Conservation (phyloP, 352 stramenopile genomes). For the Globisporangium orthogonon region DNA sequence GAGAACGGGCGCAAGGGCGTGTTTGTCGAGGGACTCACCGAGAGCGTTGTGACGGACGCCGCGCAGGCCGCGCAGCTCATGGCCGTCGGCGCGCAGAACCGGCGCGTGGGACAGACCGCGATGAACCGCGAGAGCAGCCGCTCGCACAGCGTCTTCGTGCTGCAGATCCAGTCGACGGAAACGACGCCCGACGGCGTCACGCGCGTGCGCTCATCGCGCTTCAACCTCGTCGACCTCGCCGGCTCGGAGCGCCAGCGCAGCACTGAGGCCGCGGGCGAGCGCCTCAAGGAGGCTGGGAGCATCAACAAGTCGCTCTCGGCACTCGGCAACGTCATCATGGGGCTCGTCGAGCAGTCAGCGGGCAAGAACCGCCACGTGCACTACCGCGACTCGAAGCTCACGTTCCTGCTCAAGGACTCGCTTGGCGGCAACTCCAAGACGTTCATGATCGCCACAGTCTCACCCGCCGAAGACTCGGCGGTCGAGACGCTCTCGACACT, state of each 20-base stretch:
- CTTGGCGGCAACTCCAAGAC: constrained; percentile 84
- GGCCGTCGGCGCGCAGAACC: constrained; percentile 65
- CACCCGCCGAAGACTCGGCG: constrained; percentile 78
- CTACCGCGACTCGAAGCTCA: constrained; percentile 84
- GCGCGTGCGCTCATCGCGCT: constrained; percentile 79
- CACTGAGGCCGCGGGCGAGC: constrained; percentile 92
- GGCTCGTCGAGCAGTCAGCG: constrained; percentile 70
- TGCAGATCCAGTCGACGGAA: constrained; percentile 71
- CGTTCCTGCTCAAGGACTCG: constrained; percentile 80
- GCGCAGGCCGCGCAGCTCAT: constrained; percentile 71
- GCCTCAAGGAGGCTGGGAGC: constrained; percentile 94
- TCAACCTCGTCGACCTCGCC: constrained; percentile 98
- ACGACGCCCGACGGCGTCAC: constrained; percentile 46
- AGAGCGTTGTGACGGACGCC: constrained; percentile 62
- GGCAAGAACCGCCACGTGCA: constrained; percentile 80
- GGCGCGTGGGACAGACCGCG: constrained; percentile 69
- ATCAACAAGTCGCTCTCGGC: constrained; percentile 97
- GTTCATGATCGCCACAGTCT: constrained; percentile 83
- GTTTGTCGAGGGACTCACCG: constrained; percentile 68
- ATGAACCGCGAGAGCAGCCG: constrained; percentile 86
- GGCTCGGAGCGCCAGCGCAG: constrained; percentile 95
- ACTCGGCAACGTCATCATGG: constrained; percentile 94
- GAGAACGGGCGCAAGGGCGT: constrained; percentile 74
- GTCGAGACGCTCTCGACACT: constrained; percentile 82
- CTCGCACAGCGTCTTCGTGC: constrained; percentile 82